phyloP scores from a whole-genome alignment of 2,329 filamentous ascomycete genomes.

The Orbilia oligospora region DNA sequence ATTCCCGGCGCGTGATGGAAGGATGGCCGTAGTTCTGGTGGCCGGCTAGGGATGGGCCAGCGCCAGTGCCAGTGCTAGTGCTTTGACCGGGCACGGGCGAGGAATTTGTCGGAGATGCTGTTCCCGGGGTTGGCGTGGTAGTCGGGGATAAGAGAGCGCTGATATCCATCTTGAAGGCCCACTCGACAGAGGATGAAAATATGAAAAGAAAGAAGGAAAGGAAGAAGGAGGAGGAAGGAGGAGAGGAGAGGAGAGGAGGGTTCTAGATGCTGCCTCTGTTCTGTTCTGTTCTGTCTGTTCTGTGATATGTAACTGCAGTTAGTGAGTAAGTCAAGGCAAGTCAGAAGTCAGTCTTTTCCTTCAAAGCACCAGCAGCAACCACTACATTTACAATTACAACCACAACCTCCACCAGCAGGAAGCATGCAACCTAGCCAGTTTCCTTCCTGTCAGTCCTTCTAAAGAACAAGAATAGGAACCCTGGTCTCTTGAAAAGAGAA shows the following conservation, averaged over 20 bases:
- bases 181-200: background rate
- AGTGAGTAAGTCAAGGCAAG: conserved; percentile 8
- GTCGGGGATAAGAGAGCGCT: conserved; percentile 58
- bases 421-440: conserved; percentile 11
- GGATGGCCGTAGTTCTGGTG: conserved; percentile 25
- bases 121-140: conserved; percentile 58
- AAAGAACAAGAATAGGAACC: background rate
- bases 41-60: background rate
- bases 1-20: conserved; percentile 43
- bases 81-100: conserved; percentile 55
- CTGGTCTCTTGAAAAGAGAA: background rate
- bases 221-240: background rate
- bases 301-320: conserved; percentile 11
- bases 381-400: background rate
- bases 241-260: conserved; percentile 10
- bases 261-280: conserved; percentile 1
- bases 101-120: conserved; percentile 58
- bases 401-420: background rate
- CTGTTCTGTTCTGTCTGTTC: background rate
- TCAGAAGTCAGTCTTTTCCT: background rate
- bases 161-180: conserved; percentile 57
- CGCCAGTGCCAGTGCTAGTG: conserved; percentile 16
- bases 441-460: background rate
- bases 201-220: background rate
- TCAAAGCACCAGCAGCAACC: background rate